Conservation (phyloP, 441 rosid species). For the Melianthus villosus region DNA sequence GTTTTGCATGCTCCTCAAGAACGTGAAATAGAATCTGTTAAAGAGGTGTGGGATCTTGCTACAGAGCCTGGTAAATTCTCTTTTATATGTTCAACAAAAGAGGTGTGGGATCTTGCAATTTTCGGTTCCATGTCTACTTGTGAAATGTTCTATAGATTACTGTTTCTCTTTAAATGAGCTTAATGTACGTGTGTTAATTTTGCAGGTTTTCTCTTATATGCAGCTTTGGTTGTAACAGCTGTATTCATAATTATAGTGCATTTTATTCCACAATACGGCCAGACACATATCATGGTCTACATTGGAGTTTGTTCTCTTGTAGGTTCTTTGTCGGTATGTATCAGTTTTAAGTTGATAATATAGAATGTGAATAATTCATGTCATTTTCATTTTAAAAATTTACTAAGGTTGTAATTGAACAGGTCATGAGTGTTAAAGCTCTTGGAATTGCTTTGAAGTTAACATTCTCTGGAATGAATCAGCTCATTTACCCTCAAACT, state of each 20-base stretch:
- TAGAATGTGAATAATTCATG: background rate
- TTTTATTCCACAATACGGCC: slow-evolving; percentile 42
- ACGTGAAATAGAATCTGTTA: slow-evolving; percentile 30
- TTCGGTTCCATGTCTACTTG: slow-evolving; percentile 48
- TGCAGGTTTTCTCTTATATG: slow-evolving; percentile 50
- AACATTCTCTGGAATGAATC: slow-evolving; percentile 66
- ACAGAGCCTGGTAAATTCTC: slow-evolving; percentile 37
- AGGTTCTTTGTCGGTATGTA: slow-evolving; percentile 52
- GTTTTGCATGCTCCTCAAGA: slow-evolving; percentile 57
- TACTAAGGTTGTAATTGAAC: slow-evolving; percentile 6
- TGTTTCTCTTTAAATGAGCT: background rate
- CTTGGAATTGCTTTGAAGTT: slow-evolving; percentile 77
- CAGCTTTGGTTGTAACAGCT: slow-evolving; percentile 34
- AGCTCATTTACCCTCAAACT: slow-evolving; percentile 50
- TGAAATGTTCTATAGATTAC: background rate
- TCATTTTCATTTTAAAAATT: background rate
- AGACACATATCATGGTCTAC: slow-evolving; percentile 56
- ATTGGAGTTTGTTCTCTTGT: slow-evolving; percentile 56
- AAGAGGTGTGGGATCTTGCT: slow-evolving; percentile 50
- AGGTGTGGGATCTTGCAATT: slow-evolving; percentile 70
- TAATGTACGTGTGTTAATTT: background rate
- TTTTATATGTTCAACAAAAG: slow-evolving; percentile 4
- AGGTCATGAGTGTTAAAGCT: slow-evolving; percentile 95
- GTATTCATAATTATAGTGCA: slow-evolving; percentile 31
- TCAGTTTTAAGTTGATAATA: background rate